phyloP scores from a whole-genome alignment of 306 rosid genomes.

The Cajanus cajan region DNA sequence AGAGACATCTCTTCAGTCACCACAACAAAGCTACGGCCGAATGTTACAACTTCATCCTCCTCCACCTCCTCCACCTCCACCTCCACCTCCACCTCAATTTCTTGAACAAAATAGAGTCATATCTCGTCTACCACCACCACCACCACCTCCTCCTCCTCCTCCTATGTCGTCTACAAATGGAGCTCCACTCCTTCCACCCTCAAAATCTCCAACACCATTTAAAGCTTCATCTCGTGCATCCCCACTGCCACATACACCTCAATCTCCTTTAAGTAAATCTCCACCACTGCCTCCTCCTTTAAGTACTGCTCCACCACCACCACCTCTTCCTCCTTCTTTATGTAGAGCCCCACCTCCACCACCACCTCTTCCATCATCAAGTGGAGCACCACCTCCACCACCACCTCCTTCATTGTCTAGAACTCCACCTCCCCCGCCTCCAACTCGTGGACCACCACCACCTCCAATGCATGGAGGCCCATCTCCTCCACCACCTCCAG shows the following conservation, averaged over 20 bases:
- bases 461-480: constrained; percentile 38
- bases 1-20: constrained; percentile 39
- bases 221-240: constrained; percentile 35
- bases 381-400: constrained; percentile 10
- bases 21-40: constrained; percentile 25
- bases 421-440: constrained; percentile 19
- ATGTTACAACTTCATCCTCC: constrained; percentile 32
- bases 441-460: constrained; percentile 1
- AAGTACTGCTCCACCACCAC: constrained; percentile 29
- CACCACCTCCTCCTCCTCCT: constrained; percentile 7
- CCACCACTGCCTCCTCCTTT: constrained; percentile 39
- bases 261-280: not conserved
- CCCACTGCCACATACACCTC: not conserved
- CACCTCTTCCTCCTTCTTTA: constrained; percentile 28
- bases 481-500: constrained; percentile 42
- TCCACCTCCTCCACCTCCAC: constrained; percentile 38
- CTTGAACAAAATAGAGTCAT: constrained; percentile 11
- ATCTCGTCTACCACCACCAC: not conserved
- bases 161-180: constrained; percentile 22
- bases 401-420: constrained; percentile 29
- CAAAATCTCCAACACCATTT: constrained; percentile 18
- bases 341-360: constrained; percentile 22
- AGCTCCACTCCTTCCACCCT: constrained; percentile 25
- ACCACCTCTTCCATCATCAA: constrained; percentile 16
- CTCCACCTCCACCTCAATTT: constrained; percentile 30